Conservation (phyloP, 2,329 filamentous ascomycete genomes). For the Rhynchosporium agropyri region DNA sequence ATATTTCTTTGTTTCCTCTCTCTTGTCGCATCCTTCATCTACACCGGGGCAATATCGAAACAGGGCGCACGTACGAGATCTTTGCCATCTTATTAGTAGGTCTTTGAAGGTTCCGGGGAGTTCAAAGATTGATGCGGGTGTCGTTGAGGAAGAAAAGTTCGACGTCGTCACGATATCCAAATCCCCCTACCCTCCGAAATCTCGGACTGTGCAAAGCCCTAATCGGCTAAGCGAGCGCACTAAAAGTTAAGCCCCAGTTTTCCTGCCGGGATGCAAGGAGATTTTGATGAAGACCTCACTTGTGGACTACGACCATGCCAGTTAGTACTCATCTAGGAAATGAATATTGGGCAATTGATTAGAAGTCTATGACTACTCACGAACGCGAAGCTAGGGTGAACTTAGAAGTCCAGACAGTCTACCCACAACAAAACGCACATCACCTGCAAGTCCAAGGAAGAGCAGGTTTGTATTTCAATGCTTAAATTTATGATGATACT, state of each 20-base stretch:
- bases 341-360: too few relatives aligned
- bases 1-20: too few relatives aligned
- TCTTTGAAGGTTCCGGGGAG: conserved; percentile 34
- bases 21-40: too few relatives aligned
- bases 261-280: neutral
- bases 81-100: conserved; percentile 63
- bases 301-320: too few relatives aligned
- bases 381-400: too few relatives aligned
- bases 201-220: conserved; percentile 27
- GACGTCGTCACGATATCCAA: conserved; percentile 23
- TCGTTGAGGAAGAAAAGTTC: conserved; percentile 30
- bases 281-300: too few relatives aligned
- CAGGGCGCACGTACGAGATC: conserved; percentile 56
- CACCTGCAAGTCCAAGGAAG: conserved; percentile 1
- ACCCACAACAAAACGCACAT: too few relatives aligned
- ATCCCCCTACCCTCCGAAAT: neutral
- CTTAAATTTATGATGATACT: neutral
- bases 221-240: conserved; percentile 40
- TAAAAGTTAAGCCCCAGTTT: conserved; percentile 16
- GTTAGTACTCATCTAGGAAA: too few relatives aligned
- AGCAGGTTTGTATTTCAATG: neutral
- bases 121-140: conserved; percentile 36
- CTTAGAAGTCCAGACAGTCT: too few relatives aligned
- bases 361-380: too few relatives aligned
- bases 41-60: conserved; percentile 7